phyloP scores from a whole-genome alignment of 768 basidiomycete genomes.

The Kwoniella sp. region DNA sequence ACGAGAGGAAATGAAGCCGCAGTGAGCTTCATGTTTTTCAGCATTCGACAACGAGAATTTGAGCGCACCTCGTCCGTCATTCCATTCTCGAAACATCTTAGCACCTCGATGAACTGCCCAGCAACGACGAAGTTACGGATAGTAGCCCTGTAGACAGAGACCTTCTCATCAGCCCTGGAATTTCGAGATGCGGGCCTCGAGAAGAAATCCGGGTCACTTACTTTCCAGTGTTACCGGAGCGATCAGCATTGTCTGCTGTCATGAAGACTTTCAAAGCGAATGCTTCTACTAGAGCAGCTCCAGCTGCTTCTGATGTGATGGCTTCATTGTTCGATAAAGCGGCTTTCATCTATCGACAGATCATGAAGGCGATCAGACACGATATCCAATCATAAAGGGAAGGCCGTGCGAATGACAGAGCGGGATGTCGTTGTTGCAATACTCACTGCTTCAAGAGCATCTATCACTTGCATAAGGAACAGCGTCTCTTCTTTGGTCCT shows the following conservation, averaged over 20 bases:
- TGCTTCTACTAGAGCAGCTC: conserved; percentile 89
- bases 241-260: conserved; percentile 86
- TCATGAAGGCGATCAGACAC: too few species aligned
- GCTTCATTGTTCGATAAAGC: conserved; percentile 75
- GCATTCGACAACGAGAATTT: too few species aligned
- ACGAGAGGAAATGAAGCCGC: too few species aligned
- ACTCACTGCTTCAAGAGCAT: conserved; percentile 67
- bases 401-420: too few species aligned
- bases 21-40: too few species aligned
- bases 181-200: too few species aligned
- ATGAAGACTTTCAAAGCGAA: conserved; percentile 89
- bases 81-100: conserved; percentile 60
- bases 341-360: conserved; percentile 66
- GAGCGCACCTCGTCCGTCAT: conserved; percentile 54
- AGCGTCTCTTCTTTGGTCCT: conserved; percentile 71
- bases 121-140: conserved; percentile 95
- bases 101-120: conserved; percentile 88
- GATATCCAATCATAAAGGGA: too few species aligned
- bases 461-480: conserved; percentile 73
- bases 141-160: conserved; percentile 64
- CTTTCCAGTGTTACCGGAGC: conserved; percentile 74
- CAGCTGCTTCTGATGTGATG: conserved; percentile 76
- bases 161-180: too few species aligned
- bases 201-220: conserved; percentile 57
- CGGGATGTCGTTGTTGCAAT: too few species aligned